Percentiles rank a stretch among this genome's conserved stretches.
These are phyloP conservation scores for Eimeria necatrix DNA, from an alignment of 169 alveolate genomes.

Conservation along the genomic window DNA sequence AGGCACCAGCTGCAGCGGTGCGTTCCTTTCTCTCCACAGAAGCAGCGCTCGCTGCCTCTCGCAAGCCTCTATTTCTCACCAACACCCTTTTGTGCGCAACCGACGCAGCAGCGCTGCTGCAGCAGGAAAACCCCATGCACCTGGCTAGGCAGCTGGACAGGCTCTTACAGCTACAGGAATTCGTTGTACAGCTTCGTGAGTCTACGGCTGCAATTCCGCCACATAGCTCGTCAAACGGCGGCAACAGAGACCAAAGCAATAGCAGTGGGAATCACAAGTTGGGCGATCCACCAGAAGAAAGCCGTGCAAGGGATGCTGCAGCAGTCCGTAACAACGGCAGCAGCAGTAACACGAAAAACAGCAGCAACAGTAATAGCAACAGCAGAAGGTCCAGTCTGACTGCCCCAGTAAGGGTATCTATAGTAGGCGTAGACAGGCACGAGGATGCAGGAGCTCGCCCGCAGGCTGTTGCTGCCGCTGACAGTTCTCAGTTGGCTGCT, in stretches of 20 bases:
- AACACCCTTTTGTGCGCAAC: not conserved
- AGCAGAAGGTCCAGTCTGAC: not conserved
- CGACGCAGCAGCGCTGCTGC: conserved; percentile 36
- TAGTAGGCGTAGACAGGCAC: not conserved
- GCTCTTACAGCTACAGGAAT: conserved; percentile 7
- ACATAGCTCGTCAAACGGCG: not conserved
- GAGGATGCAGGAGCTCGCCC: not conserved
- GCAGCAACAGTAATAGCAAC: no score
- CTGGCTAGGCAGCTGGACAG: conserved; percentile 34
- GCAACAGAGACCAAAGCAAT: conserved; percentile 9
- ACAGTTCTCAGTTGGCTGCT: not conserved
- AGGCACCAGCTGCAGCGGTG: not conserved
- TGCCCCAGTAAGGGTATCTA: not conserved
- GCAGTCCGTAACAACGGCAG: conserved; percentile 9
- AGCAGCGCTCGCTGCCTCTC: not conserved
- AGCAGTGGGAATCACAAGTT: not conserved
- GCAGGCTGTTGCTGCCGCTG: no score
- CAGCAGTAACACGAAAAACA: not conserved
- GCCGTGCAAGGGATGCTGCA: not conserved
- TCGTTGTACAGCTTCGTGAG: not conserved
- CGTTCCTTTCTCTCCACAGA: not conserved
- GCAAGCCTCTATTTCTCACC: conserved; percentile 6
- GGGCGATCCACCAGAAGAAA: conserved; percentile 5
- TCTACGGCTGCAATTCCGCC: not conserved
- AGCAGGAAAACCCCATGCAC: not conserved